These are phyloP conservation scores for Lactarius hengduanensis DNA, from an alignment of 768 basidiomycete species.

Conservation along the genomic window DNA sequence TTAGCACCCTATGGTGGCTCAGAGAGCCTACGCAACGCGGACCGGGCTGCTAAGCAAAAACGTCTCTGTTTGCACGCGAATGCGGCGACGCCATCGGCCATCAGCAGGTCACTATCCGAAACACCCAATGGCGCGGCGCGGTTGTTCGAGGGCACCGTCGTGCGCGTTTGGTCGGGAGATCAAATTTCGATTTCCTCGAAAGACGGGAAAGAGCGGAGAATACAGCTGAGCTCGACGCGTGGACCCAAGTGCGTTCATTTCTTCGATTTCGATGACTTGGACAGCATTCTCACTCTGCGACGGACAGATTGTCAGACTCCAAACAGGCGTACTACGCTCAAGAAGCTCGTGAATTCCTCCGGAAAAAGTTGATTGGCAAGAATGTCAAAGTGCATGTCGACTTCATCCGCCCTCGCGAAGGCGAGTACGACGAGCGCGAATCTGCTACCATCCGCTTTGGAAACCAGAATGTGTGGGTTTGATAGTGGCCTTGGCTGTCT, in stretches of 20 bases:
- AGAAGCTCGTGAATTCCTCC: conserved; percentile 90
- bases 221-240: conserved; percentile 87
- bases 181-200: conserved; percentile 80
- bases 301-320: conserved; percentile 70
- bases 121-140: conserved; percentile 45
- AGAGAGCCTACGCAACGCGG: conserved; percentile 83
- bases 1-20: conserved; percentile 80
- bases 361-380: conserved; percentile 91
- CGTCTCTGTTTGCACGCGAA: conserved; percentile 68
- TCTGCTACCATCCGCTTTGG: conserved; percentile 88
- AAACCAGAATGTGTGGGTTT: conserved; percentile 69
- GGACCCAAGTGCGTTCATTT: conserved; percentile 64
- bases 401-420: conserved; percentile 87
- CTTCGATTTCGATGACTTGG: neutral
- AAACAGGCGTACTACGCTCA: conserved; percentile 85
- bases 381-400: conserved; percentile 80
- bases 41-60: conserved; percentile 77
- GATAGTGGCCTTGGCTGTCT: neutral
- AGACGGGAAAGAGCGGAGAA: conserved; percentile 73
- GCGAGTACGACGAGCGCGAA: conserved; percentile 91
- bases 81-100: conserved; percentile 45
- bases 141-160: conserved; percentile 77
- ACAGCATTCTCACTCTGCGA: neutral
- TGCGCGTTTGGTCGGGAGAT: conserved; percentile 90
- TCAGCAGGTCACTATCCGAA: conserved; percentile 44